Percentiles rank a stretch among this genome's conserved stretches.
phyloP scores from a whole-genome alignment of 352 stramenopile genomes.

The Blastocystis sp. region DNA sequence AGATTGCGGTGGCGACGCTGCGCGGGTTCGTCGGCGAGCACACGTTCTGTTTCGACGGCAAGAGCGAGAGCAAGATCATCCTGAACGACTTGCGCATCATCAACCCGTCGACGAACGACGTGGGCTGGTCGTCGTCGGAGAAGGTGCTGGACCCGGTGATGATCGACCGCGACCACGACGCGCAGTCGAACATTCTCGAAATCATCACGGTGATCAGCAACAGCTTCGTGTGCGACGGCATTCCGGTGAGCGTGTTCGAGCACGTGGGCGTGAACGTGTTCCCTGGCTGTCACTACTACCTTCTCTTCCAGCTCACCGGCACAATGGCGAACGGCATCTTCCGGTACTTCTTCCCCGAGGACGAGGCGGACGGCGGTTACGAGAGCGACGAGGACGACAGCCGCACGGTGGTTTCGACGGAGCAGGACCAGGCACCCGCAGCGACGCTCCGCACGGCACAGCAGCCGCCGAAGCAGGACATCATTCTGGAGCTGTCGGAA shows the following conservation, averaged over 20 bases:
- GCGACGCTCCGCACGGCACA: not conserved
- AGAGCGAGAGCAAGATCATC: conserved; percentile 67
- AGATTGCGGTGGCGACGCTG: conserved; percentile 68
- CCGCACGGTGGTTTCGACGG: not conserved
- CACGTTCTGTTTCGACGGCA: conserved; percentile 70
- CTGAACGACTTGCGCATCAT: conserved; percentile 64
- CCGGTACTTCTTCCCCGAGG: conserved; percentile 72
- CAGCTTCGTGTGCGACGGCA: conserved; percentile 31
- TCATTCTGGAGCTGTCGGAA: conserved; percentile 45
- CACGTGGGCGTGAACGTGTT: conserved; percentile 72
- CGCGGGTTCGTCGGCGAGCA: conserved; percentile 56
- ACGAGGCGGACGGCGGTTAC: not conserved
- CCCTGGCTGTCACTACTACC: conserved; percentile 70
- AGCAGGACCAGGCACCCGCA: not conserved
- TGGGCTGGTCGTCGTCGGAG: conserved; percentile 19
- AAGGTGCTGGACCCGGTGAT: conserved; percentile 50
- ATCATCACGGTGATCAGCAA: conserved; percentile 49
- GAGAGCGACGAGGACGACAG: not conserved
- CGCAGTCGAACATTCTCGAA: conserved; percentile 63
- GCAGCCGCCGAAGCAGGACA: not conserved
- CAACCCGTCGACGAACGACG: not conserved
- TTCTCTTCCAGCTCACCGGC: conserved; percentile 65
- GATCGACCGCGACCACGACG: conserved; percentile 43
- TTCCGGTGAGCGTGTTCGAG: conserved; percentile 52
- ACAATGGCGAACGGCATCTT: conserved; percentile 1